Evolutionary conservation across 2,329 filamentous ascomycete genomes (phyloP), one percentile per base, ranked within the genome.

Genomic region (Purpureocillium takamizusanense): DNA sequence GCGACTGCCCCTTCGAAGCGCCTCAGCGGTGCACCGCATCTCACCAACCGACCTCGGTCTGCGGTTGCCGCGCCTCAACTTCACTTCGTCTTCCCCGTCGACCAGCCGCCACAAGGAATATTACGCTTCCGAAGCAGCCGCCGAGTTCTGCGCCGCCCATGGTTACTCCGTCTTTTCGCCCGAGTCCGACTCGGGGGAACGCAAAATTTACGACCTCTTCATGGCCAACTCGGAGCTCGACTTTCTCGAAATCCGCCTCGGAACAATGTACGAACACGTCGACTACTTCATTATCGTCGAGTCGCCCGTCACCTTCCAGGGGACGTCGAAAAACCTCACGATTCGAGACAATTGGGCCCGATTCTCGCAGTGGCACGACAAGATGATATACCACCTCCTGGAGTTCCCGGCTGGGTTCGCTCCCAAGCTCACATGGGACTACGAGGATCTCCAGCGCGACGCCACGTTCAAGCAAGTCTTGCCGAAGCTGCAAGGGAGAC

Each of bases 211-310:
- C 43, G 78, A 83, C 51, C 62, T 83, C 1, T 64, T 80, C 49
- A 70, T 81, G 64, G 57, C 81, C 48, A 79, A 77, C 47, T 71
- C 66, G 4, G 78, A 82, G 57, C 63, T 82, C 12, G 78, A 82
- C 57, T 78, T 75, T 67, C 65, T 83, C 33, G 78, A 83, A 53
- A 73, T 83, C 33, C 73, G 76, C 11, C 62, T 83, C 5, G 67
- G 76, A 50, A 72, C 73, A 4, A 66, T 79, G 15, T 70, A 72
- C 40, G 55, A 70, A 31, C 59, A 70, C 32, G 75, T 82, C 42
- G 78, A 83, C 59, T 80, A 79, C 57, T 83, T 80, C 48, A 63
- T 83, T 50, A 67, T 83, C 31, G 67, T 81, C 38, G 78, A 83
- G 59, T 69, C 72, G 1, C 54, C 60, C 14, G 66, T 61, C 35